Base-by-base conservation (phyloP, 2,329 filamentous ascomycete genomes). In the Rasamsonia emersonii region DNA sequence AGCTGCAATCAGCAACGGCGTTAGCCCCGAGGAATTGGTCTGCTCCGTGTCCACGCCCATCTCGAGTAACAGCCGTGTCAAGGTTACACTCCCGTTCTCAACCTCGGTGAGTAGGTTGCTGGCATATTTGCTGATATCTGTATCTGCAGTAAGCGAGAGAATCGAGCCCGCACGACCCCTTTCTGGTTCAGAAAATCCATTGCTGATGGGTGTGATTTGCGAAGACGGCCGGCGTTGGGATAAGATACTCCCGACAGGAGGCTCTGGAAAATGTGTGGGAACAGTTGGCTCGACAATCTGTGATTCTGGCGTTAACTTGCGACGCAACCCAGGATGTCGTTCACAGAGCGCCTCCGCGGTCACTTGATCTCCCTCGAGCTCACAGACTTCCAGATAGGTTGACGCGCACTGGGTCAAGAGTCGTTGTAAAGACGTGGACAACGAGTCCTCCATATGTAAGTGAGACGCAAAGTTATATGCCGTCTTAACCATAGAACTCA, bases 21-120 rank as follows among this genome's bases (percentile, higher is more conserved):
- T 33, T 9, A 11, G 23, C 9, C 24, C 23, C 15, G n/a, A 13
- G 11, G 24, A 26, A 26, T 26, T 13, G 24, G 24, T 26, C 24
- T 26, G 24, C 11, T 26, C 24, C 9, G 24, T 26, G 24, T 26
- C 24, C 7, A 6, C n/a, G 6, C 11, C 11, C 6, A 7, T 7
- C 5, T 6, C 24, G n/a, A 26, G 24, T 13, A 26, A 26, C 11
- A 26, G 24, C 11, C 15, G 7, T 6, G 24, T 26, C 5, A 13
- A 9, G 6, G n/a, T 13, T 5, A 26, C 6, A 13, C 15, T 26
- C 15, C 11, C 24, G 7, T 26, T 11, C 15, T 26, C 24, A 7
- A 26, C 24, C 15, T 26, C 6, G 7, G 24, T 11, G 24, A 26
- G 7, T 7, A 26, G 24, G 20, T 7, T 23, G 20, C 20, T 23